phyloP scores from a whole-genome alignment of 2,329 filamentous ascomycete species.

The Alternaria sp. region DNA sequence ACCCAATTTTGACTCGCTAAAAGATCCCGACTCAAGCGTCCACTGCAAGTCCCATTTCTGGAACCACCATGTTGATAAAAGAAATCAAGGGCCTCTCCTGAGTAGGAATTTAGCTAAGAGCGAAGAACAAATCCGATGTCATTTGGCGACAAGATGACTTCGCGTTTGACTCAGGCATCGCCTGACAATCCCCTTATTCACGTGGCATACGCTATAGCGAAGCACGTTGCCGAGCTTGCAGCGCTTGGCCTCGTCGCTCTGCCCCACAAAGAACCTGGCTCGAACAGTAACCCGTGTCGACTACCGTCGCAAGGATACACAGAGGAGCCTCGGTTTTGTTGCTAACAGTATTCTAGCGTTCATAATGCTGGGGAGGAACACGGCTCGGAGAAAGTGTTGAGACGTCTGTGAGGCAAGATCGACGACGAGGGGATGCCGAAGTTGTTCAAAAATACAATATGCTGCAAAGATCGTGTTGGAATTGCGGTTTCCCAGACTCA shows the following conservation, averaged over 20 bases:
- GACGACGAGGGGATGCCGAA: constrained; percentile 11
- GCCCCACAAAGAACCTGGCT: constrained; percentile 23
- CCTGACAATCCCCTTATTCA: constrained; percentile 4
- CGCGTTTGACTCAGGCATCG: background rate
- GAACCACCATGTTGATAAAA: constrained; percentile 2
- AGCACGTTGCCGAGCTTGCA: constrained; percentile 24
- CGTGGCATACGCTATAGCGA: constrained; percentile 8
- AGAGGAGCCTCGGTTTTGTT: constrained; percentile 18
- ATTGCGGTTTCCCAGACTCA: constrained; percentile 2
- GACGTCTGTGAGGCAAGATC: constrained; percentile 22
- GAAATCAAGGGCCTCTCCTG: background rate
- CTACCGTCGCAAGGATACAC: constrained; percentile 19
- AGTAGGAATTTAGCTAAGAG: background rate
- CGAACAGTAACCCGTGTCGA: constrained; percentile 15
- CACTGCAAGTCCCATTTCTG: constrained; percentile 9
- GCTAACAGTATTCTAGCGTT: constrained; percentile 24
- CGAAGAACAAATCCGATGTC: background rate
- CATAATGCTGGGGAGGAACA: constrained; percentile 10
- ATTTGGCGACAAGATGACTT: background rate
- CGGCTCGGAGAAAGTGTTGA: constrained; percentile 18
- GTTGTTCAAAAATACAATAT: constrained; percentile 21
- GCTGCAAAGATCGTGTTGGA: constrained; percentile 12
- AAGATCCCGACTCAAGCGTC: constrained; percentile 11
- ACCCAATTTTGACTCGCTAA: constrained; percentile 11
- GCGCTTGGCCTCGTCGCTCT: constrained; percentile 3